Conservation (phyloP, 2,329 filamentous ascomycete species). For the Colletotrichum incanum region DNA sequence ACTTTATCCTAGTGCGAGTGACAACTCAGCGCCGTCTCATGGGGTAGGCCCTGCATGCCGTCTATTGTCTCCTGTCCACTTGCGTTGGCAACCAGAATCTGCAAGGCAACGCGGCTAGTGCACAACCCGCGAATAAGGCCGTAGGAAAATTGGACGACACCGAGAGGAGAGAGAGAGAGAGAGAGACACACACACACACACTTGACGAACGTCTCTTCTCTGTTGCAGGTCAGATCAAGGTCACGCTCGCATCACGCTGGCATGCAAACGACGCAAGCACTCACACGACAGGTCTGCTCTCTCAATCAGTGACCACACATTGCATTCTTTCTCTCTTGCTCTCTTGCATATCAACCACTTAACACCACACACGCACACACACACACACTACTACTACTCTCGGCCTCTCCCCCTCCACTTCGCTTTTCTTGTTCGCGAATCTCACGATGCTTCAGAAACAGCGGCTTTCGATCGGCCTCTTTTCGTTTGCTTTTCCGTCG, state of each 20-base stretch:
- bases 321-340: conserved; percentile 27
- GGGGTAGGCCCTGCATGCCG: conserved; percentile 26
- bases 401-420: conserved; percentile 1
- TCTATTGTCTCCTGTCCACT: conserved; percentile 10
- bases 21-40: conserved; percentile 24
- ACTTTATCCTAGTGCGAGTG: conserved; percentile 12
- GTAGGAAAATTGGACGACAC: conserved; percentile 7
- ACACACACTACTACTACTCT: conserved; percentile 15
- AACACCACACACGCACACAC: conserved; percentile 9
- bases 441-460: conserved; percentile 47
- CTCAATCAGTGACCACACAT: conserved; percentile 17
- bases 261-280: conserved; percentile 39
- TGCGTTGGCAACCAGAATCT: conserved; percentile 28
- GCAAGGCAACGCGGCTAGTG: conserved; percentile 37
- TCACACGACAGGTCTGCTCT: conserved; percentile 29
- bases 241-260: conserved; percentile 37
- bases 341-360: conserved; percentile 21
- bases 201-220: conserved; percentile 2
- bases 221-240: conserved; percentile 19
- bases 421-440: conserved; percentile 28
- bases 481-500: conserved; percentile 42
- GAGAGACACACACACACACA: conserved; percentile 3
- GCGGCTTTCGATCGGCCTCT: conserved; percentile 30
- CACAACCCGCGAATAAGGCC: conserved; percentile 22
- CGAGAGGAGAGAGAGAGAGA: background rate